phyloP scores from a whole-genome alignment of 2,329 filamentous ascomycete genomes.

The Aspergillus sp. region DNA sequence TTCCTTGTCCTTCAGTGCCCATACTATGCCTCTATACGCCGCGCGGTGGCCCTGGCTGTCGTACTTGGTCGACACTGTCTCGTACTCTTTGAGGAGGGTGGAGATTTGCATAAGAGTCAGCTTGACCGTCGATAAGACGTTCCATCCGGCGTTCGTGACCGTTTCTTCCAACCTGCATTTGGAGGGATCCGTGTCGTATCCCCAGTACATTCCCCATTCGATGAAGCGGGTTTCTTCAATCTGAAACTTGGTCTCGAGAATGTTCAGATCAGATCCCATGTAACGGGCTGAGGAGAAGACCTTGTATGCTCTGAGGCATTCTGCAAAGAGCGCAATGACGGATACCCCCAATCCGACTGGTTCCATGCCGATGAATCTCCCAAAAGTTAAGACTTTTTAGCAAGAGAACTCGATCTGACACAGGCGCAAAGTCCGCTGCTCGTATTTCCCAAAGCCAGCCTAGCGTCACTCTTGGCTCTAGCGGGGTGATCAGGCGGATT shows the following conservation, averaged over 20 bases:
- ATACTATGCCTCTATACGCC: no score
- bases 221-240: neutral
- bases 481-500: no score
- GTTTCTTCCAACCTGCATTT: neutral
- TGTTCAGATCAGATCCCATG: neutral
- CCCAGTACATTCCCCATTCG: neutral
- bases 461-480: no score
- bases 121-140: neutral
- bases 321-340: neutral
- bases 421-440: no score
- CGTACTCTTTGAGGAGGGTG: no score
- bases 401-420: no score
- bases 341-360: neutral
- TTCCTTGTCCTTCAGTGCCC: no score
- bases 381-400: no score
- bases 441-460: no score
- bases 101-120: no score
- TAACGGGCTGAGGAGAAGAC: neutral
- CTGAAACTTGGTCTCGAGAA: neutral
- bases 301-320: neutral
- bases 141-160: neutral
- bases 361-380: neutral
- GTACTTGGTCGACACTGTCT: no score
- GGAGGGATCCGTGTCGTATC: neutral
- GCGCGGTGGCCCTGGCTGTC: no score